Evolutionary conservation across 306 rosid species (phyloP).

Genomic region (Malus orientalis): DNA sequence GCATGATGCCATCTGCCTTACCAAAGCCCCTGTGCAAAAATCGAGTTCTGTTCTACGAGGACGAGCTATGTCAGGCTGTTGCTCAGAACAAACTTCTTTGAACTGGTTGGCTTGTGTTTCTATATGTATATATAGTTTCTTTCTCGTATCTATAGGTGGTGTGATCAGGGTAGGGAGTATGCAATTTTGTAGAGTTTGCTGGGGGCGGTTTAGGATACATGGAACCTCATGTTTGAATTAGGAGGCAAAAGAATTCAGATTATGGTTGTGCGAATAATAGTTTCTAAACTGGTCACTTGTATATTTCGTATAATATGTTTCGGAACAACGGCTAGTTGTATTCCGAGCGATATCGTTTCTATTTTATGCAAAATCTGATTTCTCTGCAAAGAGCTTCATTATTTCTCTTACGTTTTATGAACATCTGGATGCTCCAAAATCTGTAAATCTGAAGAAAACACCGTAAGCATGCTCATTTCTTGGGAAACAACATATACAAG

Average conservation of each 20-base stretch:
- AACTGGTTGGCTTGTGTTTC: conserved; percentile 17
- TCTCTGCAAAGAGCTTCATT: background rate
- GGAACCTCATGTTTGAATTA: conserved; percentile 40
- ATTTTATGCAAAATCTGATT: background rate
- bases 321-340: conserved; percentile 15
- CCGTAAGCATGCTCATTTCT: no score
- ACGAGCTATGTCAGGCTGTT: conserved; percentile 91
- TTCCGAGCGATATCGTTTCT: background rate
- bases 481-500: no score
- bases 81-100: conserved; percentile 89
- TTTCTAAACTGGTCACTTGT: conserved; percentile 33
- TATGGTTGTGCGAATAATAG: conserved; percentile 32
- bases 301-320: conserved; percentile 25
- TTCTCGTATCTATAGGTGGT: conserved; percentile 16
- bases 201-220: conserved; percentile 44
- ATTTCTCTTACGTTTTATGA: background rate
- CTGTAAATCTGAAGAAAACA: no score
- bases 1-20: conserved; percentile 64
- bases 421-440: background rate
- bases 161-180: conserved; percentile 32
- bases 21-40: conserved; percentile 76
- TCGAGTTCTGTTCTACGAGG: conserved; percentile 89
- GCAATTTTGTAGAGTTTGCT: conserved; percentile 57
- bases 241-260: conserved; percentile 23
- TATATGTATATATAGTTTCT: conserved; percentile 40